Base-by-base conservation (phyloP, 139 green algal genomes). In the Closterium sp. region DNA sequence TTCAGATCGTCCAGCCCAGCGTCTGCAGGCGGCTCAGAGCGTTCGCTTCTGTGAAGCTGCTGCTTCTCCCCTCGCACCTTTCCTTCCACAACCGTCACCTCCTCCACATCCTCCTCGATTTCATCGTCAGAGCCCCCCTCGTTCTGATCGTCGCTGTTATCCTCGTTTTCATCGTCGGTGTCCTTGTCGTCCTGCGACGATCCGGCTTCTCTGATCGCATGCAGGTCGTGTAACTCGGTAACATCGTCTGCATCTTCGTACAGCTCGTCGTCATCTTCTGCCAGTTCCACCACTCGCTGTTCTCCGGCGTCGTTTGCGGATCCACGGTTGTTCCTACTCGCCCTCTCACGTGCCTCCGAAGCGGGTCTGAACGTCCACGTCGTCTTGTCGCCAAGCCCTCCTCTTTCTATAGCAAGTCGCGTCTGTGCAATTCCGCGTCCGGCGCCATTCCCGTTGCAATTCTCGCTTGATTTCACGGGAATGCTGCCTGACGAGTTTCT, bases 1-100 rank as follows among this genome's bases (percentile, higher is more conserved):
- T 24, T 92, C 31, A 93, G 11, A 85, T 93, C 31, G 22, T 93
- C 90, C 62, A 79, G 62, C 62, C 19, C 62, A 79, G 62, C 62
- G 38, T 50, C 38, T 50, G 38, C 38, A 50, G 38, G 38, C 38
- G 38, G 4, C 38, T 50, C 38, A 50, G 38, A 50, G 38, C 38
- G 38, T 7, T 9, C 38, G 38, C 38, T 50, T 50, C 38, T 50
- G 38, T 50, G 38, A 79, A 79, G 62, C 5, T 24, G 17, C 17
- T 79, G 62, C 62, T 79, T 24, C 62, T 19, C 62, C 17, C 27
- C 62, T 24, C 19, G 17, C 19, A 79, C 62, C 17, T 79, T 24
- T 24, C 19, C 62, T 22, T 79, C 62, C 62, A 24, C 62, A 13
- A 79, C 62, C 62, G 27, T 13, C 17, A 79, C 62, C 17, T 79